Evolutionary conservation across 1,284 basidiomycete species (phyloP).

Genomic region (Cryptococcus maquisensis): DNA sequence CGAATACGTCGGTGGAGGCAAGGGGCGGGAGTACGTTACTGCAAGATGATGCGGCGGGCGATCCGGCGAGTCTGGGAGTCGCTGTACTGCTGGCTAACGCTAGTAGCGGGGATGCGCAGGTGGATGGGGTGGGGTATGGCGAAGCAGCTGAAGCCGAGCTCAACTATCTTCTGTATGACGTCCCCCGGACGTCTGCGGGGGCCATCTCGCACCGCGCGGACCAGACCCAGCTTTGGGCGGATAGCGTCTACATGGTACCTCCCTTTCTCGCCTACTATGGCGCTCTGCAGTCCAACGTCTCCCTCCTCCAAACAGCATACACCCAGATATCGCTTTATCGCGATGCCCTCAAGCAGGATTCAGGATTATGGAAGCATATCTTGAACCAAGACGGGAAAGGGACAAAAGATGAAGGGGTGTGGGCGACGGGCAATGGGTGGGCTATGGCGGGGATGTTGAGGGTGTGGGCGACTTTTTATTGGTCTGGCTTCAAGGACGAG

Average conservation of each 20-base stretch:
- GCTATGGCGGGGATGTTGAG: conserved; percentile 53
- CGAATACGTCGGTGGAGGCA: conserved; percentile 55
- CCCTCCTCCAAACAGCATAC: conserved; percentile 66
- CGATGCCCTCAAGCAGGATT: conserved; percentile 42
- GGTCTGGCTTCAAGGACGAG: conserved; percentile 33
- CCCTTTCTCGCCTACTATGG: conserved; percentile 87
- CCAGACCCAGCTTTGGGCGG: conserved; percentile 53
- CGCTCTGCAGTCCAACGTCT: conserved; percentile 61
- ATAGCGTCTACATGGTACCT: conserved; percentile 70
- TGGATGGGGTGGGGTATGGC: conserved; percentile 57
- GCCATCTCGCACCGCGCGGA: conserved; percentile 67
- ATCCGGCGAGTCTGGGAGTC: conserved; percentile 78
- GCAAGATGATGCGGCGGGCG: conserved; percentile 62
- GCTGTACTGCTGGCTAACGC: conserved; percentile 63
- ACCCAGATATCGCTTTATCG: conserved; percentile 76
- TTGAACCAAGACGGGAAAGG: conserved; percentile 34
- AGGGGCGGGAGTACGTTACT: conserved; percentile 51
- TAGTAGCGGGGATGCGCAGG: conserved; percentile 23
- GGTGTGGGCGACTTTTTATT: conserved; percentile 51
- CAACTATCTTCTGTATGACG: conserved; percentile 61
- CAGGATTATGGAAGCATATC: conserved; percentile 48
- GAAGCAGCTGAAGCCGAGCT: conserved; percentile 68
- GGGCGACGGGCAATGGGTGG: conserved; percentile 54
- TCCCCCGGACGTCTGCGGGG: conserved; percentile 64
- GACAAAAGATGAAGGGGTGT: conserved; percentile 33